These are phyloP conservation scores for Leccinum imitatum DNA, from an alignment of 768 basidiomycete species.

Conservation along the genomic window DNA sequence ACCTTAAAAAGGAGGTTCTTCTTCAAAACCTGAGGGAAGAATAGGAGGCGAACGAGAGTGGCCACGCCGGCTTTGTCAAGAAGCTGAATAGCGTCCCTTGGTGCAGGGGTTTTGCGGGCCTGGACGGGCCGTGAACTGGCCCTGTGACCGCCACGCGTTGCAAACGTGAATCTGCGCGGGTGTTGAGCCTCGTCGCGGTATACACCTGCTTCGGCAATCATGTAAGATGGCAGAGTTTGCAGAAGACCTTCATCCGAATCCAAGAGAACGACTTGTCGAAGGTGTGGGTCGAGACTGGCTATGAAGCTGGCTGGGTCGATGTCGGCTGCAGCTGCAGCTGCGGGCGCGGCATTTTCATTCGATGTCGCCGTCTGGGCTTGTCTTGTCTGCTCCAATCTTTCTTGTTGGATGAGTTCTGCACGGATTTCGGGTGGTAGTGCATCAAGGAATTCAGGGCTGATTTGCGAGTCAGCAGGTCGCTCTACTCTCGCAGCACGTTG, in stretches of 20 bases:
- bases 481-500: conserved; percentile 76
- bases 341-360: conserved; percentile 30
- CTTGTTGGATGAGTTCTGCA: conserved; percentile 95
- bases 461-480: conserved; percentile 78
- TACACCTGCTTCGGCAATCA: conserved; percentile 78
- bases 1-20: conserved; percentile 86
- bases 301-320: conserved; percentile 92
- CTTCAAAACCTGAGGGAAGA: conserved; percentile 91
- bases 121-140: conserved; percentile 27
- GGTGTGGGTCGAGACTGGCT: conserved; percentile 83
- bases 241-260: conserved; percentile 87
- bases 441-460: conserved; percentile 93
- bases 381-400: conserved; percentile 79
- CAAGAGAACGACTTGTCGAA: conserved; percentile 87
- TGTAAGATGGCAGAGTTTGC: conserved; percentile 76
- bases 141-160: conserved; percentile 29
- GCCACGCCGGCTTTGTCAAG: conserved; percentile 90
- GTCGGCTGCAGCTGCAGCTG: conserved; percentile 58
- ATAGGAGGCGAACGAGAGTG: conserved; percentile 86
- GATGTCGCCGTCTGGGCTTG: conserved; percentile 38
- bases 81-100: conserved; percentile 89
- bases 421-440: conserved; percentile 95
- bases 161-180: conserved; percentile 36
- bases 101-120: conserved; percentile 50
- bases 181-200: conserved; percentile 58